Base-by-base conservation (phyloP, 306 rosid genomes). In the Biancaea sappan region DNA sequence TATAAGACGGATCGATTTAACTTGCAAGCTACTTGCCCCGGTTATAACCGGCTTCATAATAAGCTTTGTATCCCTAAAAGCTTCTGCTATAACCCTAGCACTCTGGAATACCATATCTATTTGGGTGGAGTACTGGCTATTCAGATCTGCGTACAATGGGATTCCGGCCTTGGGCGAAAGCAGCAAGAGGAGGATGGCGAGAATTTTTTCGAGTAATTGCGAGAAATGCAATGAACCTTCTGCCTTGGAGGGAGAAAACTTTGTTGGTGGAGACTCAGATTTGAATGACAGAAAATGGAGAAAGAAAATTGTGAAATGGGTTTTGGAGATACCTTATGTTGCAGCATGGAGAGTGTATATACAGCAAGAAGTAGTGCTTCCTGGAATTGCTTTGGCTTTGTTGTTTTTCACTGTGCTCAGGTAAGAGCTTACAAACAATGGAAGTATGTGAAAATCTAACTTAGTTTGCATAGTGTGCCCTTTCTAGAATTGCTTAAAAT, bases 71-170 rank as follows among this genome's bases (percentile, higher is more conserved):
- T 91, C 98, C 29, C 80, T 94, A 8, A 80, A 76, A 83, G 94
- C 96, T 74, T 94, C 97, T 44, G 96, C 98, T 59, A 64, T 90
- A 82, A 80, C 90, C 8, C 53, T 94, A 76, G 91, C 96, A 21
- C 66, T 90, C 16, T 91, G 97, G 98, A 94, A 85, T 76, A 66
- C 73, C 2, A 57, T 81, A 60, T 85, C 92, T 5, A 83, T 94
- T 78, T 88, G 94, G 96, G 72, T 85, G 60, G 98, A 89, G 81
- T 94, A 91, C 72, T 84, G 96, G 97, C 93, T 91, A 67, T 90
- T 94, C 34, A 85, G 51, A 32, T 94, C 94, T 63, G 97, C 85
- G 18, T 94, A 86, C 69, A 78, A 81, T 14, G 98, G 96, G 61
- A 86, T 89, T 76, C 97, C 94, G 2, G 90, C 86, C 74, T 86